phyloP scores from a whole-genome alignment of 2,329 filamentous ascomycete genomes.

The Fusarium sp. region DNA sequence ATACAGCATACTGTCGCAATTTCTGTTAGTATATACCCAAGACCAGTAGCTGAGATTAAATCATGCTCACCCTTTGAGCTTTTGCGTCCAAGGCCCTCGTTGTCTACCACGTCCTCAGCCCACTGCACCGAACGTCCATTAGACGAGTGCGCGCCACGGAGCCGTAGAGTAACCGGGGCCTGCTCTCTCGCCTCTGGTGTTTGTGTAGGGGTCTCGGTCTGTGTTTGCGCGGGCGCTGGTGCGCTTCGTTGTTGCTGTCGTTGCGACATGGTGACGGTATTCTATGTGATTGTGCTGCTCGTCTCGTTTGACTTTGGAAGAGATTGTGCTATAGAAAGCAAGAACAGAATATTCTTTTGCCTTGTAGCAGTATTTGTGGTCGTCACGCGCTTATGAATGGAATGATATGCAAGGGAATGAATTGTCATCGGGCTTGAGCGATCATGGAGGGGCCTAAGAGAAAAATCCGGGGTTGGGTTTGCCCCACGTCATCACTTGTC shows the following conservation, averaged over 20 bases:
- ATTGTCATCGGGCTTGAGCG: constrained; percentile 19
- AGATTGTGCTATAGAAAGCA: too few species aligned
- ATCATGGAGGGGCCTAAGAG: constrained; percentile 30
- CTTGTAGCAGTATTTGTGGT: background rate
- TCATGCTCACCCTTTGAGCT: constrained; percentile 81
- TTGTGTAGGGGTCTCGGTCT: constrained; percentile 47
- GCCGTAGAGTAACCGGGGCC: constrained; percentile 58
- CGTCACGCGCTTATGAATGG: constrained; percentile 28
- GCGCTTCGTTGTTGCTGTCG: constrained; percentile 45
- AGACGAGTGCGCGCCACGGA: constrained; percentile 61
- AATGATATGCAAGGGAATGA: constrained; percentile 32
- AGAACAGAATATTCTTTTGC: background rate
- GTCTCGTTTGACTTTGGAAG: background rate
- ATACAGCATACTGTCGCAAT: constrained; percentile 88
- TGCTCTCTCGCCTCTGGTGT: constrained; percentile 44
- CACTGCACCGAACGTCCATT: constrained; percentile 79
- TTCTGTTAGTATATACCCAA: constrained; percentile 3
- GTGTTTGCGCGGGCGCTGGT: constrained; percentile 51
- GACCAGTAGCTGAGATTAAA: background rate
- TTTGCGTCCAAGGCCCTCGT: constrained; percentile 93
- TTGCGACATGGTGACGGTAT: constrained; percentile 46
- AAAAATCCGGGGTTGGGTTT: constrained; percentile 32
- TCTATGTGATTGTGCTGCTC: background rate
- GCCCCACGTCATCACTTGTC: constrained; percentile 36
- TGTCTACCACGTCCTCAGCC: constrained; percentile 94